Percentiles rank a stretch among this genome's conserved stretches.
These are phyloP conservation scores for sunflower (Helianthus annuus) DNA, from an alignment of 129 eudicot genomes.

Conservation along the genomic window HanXRQr2.0-SUNRISE NC_035440.2:164195123-164195622, in stretches of 20 bases:
- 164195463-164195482: constrained; percentile 45
- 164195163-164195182: constrained; percentile 58
- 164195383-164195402: constrained; percentile 53
- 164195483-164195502: constrained; percentile 41
- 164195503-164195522: constrained; percentile 48
- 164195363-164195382: constrained; percentile 60
- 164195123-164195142: constrained; percentile 61
- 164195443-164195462: constrained; percentile 57
- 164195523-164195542: constrained; percentile 64
- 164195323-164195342: constrained; percentile 46
- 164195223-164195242: constrained; percentile 61
- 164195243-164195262: constrained; percentile 49
- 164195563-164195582: constrained; percentile 55
- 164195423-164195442: constrained; percentile 59
- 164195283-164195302: constrained; percentile 67
- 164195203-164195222: constrained; percentile 68
- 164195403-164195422: constrained; percentile 61
- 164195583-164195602: constrained; percentile 65
- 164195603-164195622: constrained; percentile 48
- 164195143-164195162: constrained; percentile 80
- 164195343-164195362: constrained; percentile 58
- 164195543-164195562: constrained; percentile 37
- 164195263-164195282: constrained; percentile 53
- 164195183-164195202: constrained; percentile 63
- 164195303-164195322: constrained; percentile 58